Evolutionary conservation across 306 rosid genomes (phyloP), one percentile per base, ranked within the genome.

Genomic region (Fagus crenata): DNA sequence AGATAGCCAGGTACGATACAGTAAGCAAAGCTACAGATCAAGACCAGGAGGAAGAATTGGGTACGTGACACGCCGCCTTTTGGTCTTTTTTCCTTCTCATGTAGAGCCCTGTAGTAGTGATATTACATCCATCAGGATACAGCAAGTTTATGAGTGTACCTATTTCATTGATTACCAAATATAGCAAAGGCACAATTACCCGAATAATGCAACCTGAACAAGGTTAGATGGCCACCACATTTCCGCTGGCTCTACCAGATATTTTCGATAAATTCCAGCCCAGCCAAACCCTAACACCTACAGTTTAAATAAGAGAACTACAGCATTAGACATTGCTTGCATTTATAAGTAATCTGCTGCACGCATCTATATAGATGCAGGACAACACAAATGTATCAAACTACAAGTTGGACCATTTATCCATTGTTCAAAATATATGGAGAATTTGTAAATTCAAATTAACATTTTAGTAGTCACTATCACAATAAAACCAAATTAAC

Each of bases 201-300:
- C 78, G 83, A 92, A 90, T 11, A 90, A 67, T 39, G 97, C 88
- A 41, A 90, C 97, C 69, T 92, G 97, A 49, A 92, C 91, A 78
- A 92, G 80, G 83, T 89, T 90, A 60, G 85, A 60, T 5, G 93
- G 97, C 96, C 96, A 89, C 96, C 97, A 92, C 97, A 92, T 92
- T 76, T 86, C 90, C 28, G 78, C 88, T 39, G 97, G 92, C 72
- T 92, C 97, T 58, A 92, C 97, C 55, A 90, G 86, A 79, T 78
- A 82, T 59, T 81, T 89, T 75, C 96, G 22, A 46, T 89, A 92
- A 18, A 90, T 67, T 58, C 97, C 97, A 46, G 96, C 97, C 92
- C 93, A 92, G 28, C 97, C 96, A 65, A 90, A 92, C 43, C 97
- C 91, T 39, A 87, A 64, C 37, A 84, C 74, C 93, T 89, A 63